Base-by-base conservation (phyloP, 2,329 filamentous ascomycete genomes). In the Domatiomyces catenatus region DNA sequence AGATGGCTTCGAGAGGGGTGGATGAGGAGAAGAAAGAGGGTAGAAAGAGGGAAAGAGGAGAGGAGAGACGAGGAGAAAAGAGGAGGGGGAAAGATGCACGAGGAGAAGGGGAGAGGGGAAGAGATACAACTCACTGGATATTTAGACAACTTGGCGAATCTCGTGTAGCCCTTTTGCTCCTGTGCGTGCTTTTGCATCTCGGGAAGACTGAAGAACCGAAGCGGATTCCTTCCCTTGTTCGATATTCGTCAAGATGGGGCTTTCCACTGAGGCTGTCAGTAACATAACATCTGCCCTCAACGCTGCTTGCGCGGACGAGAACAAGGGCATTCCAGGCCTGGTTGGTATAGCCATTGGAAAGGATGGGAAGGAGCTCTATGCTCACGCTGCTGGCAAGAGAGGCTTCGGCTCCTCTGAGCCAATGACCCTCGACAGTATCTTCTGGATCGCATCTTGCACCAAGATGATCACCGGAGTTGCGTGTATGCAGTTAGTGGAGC, bases 401-500 rank as follows among this genome's bases (percentile, higher is more conserved):
- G 60, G 58, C 0, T 48, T 61, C 6, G 56, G 53, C 5, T 43
- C 45, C 3, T 36, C 50, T 8, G 48, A 53, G 22, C 50, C 50
- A 5, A 63, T 63, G 57, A 61, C 58, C 5, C 22, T 56, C 12
- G 59, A 62, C 42, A 59, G 52, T 12, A 54, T 59, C 3, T 61
- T 63, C 59, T 78, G 73, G 74, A 66, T 79, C 3, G 76, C 76
- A 0, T 76, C 74, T 0, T 76, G 73, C 59, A 77, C 76, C 15
- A 80, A 80, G 61, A 66, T 77, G 66, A 62, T 79, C 10, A 64
- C 68, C 0, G 73, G 68, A 0, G 61, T 78, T 10, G 73, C 74
- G 1, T 70, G 67, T 47, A 76, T 80, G 73, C 76, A 79, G 59
- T 68, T 76, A 1, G 75, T 79, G 1, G 76, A 79, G 57, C 63